Evolutionary conservation across 1,139 yeast genomes (phyloP).

Genomic region (Sugiyamaella grinbergsii): DNA sequence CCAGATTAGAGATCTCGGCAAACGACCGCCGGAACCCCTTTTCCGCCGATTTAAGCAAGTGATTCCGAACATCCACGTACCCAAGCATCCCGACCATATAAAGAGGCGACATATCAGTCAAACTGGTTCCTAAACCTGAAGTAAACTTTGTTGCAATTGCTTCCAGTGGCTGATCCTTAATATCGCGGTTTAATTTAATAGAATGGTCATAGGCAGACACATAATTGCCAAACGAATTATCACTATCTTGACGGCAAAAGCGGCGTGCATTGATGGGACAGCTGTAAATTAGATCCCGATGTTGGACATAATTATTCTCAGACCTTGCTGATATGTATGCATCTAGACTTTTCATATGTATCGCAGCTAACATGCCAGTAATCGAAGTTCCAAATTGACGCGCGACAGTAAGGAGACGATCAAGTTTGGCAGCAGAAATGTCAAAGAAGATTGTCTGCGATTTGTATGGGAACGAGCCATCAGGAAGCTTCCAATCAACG

Average conservation of each 20-base stretch:
- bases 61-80: conserved; percentile 23
- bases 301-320: conserved; percentile 1
- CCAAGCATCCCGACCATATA: conserved; percentile 27
- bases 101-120: conserved; percentile 17
- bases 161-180: conserved; percentile 14
- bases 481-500: background rate
- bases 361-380: conserved; percentile 24
- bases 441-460: conserved; percentile 24
- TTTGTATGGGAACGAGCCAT: conserved; percentile 20
- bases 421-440: conserved; percentile 15
- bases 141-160: conserved; percentile 23
- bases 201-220: conserved; percentile 24
- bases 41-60: conserved; percentile 14
- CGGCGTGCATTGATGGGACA: conserved; percentile 32
- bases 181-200: conserved; percentile 3
- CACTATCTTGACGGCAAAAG: conserved; percentile 16
- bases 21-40: conserved; percentile 22
- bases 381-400: conserved; percentile 18
- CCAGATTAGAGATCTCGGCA: conserved; percentile 33
- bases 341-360: conserved; percentile 17
- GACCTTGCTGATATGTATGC: conserved; percentile 8
- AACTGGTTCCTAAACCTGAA: conserved; percentile 12
- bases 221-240: conserved; percentile 26
- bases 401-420: conserved; percentile 20
- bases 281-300: conserved; percentile 23